A percentile compares a stretch with the other conserved stretches of the same genome.
phyloP scores from a whole-genome alignment of 2,329 filamentous ascomycete species.

The Pseudopyrenochaeta lycopersici region DNA sequence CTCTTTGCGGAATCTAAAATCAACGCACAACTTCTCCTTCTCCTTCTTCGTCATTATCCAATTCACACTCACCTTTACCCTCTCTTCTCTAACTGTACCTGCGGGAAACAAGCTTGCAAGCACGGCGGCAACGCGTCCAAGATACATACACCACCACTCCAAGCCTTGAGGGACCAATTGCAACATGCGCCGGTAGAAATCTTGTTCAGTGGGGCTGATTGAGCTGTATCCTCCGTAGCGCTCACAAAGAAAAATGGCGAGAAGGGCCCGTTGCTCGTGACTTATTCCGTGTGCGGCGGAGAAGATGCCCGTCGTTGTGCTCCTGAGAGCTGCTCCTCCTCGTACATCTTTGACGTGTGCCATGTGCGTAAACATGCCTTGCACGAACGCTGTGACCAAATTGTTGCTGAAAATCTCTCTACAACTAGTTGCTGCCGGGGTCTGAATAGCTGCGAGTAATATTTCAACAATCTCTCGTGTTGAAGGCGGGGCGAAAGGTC shows the following conservation, averaged over 20 bases:
- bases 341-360: constrained; percentile 55
- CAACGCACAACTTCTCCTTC: constrained; percentile 39
- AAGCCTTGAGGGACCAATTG: constrained; percentile 63
- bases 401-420: constrained; percentile 53
- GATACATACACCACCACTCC: constrained; percentile 72
- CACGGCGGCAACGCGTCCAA: constrained; percentile 68
- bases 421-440: constrained; percentile 24
- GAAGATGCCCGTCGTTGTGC: constrained; percentile 73
- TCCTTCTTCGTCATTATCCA: constrained; percentile 41
- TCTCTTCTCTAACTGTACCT: constrained; percentile 57
- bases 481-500: constrained; percentile 60
- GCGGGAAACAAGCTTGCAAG: constrained; percentile 69
- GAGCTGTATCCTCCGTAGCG: constrained; percentile 72
- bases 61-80: constrained; percentile 31
- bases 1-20: constrained; percentile 34
- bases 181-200: constrained; percentile 64
- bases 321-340: constrained; percentile 75
- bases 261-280: constrained; percentile 74
- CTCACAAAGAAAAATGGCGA: constrained; percentile 76
- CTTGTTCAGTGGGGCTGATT: constrained; percentile 65
- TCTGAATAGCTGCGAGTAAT: constrained; percentile 58
- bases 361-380: constrained; percentile 63
- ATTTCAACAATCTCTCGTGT: constrained; percentile 58
- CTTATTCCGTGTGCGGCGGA: constrained; percentile 75
- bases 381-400: constrained; percentile 65